Percentiles rank a stretch among this genome's conserved stretches.
phyloP scores from a whole-genome alignment of 108 stramenopile species.

The Epipyxis sp. region DNA sequence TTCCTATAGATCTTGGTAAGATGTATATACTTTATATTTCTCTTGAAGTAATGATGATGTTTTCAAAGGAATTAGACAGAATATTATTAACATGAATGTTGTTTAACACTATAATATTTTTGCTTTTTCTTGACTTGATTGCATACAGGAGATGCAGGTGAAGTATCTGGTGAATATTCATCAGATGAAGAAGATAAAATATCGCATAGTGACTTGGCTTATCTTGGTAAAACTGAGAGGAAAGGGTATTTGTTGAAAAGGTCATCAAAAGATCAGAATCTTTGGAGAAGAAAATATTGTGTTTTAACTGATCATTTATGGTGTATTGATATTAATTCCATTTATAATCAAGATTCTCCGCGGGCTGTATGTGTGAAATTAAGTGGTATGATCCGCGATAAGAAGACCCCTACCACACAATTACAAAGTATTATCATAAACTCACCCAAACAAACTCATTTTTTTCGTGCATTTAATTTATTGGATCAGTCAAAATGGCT shows the following conservation, averaged over 20 bases:
- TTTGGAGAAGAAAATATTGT: constrained; percentile 13
- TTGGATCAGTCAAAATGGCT: neutral
- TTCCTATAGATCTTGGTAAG: constrained; percentile 1
- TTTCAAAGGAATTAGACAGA: no score
- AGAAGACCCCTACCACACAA: neutral
- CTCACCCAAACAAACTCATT: neutral
- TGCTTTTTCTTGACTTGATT: no score
- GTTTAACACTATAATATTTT: no score
- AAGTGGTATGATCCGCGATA: neutral
- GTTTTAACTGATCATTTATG: constrained; percentile 26
- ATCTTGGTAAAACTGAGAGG: constrained; percentile 1
- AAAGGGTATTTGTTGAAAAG: neutral
- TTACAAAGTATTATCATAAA: constrained; percentile 22
- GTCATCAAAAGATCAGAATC: neutral
- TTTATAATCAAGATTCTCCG: neutral
- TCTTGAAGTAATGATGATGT: no score
- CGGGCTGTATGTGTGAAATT: neutral
- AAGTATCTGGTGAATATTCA: neutral
- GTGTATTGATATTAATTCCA: constrained; percentile 4
- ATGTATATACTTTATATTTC: no score
- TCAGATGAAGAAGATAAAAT: constrained; percentile 28
- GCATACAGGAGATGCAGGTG: neutral
- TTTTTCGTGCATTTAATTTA: neutral
- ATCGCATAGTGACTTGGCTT: neutral
- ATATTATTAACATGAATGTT: no score